Evolutionary conservation across 331 rosid genomes (phyloP).

Genomic region (Acacia pycnantha): DNA sequence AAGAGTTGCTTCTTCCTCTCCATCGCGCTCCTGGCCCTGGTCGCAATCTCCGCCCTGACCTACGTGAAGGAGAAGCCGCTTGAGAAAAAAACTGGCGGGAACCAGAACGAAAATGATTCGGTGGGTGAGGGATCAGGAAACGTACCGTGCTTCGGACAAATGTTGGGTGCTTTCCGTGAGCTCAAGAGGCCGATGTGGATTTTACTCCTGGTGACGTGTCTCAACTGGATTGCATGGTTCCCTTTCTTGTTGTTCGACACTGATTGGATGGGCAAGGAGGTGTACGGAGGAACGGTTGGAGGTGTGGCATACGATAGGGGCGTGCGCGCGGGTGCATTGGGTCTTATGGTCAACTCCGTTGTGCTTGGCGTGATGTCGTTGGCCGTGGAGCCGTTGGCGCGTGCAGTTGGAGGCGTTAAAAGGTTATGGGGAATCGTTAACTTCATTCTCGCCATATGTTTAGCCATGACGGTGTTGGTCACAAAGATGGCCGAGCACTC

Average conservation of each 20-base stretch:
- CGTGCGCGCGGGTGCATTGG: constrained; percentile 58
- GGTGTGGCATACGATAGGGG: constrained; percentile 39
- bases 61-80: constrained; percentile 32
- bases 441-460: constrained; percentile 42
- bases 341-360: constrained; percentile 58
- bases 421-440: constrained; percentile 68
- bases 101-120: not conserved
- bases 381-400: constrained; percentile 39
- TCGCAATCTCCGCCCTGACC: constrained; percentile 27
- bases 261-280: constrained; percentile 91
- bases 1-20: constrained; percentile 68
- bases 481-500: constrained; percentile 51
- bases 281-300: constrained; percentile 61
- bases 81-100: not conserved
- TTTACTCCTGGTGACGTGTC: constrained; percentile 51
- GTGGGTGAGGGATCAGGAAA: not conserved
- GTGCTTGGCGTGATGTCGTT: constrained; percentile 50
- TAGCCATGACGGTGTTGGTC: constrained; percentile 47
- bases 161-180: constrained; percentile 40
- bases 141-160: constrained; percentile 24
- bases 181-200: constrained; percentile 64
- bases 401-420: constrained; percentile 53
- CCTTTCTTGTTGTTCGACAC: constrained; percentile 72
- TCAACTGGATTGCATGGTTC: constrained; percentile 85
- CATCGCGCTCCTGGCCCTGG: constrained; percentile 22